Conservation (phyloP, 129 eudicot genomes). For the Flaveria sonorensis region DNA sequence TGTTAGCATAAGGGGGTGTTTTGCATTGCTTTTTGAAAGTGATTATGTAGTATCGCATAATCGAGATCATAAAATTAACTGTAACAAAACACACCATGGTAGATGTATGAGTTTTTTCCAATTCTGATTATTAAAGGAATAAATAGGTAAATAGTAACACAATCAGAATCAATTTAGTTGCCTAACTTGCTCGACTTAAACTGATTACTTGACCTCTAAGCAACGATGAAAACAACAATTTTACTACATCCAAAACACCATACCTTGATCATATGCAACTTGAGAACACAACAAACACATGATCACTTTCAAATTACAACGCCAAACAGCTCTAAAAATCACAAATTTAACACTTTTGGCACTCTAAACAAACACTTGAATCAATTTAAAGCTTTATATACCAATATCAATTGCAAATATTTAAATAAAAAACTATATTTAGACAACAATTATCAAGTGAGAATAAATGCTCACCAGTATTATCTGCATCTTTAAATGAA, state of each 20-base stretch:
- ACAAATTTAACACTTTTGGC: neutral
- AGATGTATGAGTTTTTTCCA: neutral
- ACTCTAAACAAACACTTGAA: neutral
- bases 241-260: neutral
- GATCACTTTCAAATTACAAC: neutral
- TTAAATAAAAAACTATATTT: neutral
- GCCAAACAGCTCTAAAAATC: neutral
- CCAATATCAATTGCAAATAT: neutral
- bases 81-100: neutral
- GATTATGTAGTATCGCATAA: neutral
- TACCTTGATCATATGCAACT: neutral
- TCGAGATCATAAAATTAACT: neutral
- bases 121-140: neutral
- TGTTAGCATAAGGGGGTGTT: neutral
- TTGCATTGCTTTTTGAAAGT: neutral
- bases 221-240: neutral
- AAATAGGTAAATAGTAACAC: no score
- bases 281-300: neutral
- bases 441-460: neutral
- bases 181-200: no score
- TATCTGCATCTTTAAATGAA: constrained; percentile 35
- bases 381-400: neutral
- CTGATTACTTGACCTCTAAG: neutral
- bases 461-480: constrained; percentile 27
- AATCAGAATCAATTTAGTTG: neutral